phyloP scores from a whole-genome alignment of 2,329 filamentous ascomycete species.

The Fusarium fujikuroi region DNA sequence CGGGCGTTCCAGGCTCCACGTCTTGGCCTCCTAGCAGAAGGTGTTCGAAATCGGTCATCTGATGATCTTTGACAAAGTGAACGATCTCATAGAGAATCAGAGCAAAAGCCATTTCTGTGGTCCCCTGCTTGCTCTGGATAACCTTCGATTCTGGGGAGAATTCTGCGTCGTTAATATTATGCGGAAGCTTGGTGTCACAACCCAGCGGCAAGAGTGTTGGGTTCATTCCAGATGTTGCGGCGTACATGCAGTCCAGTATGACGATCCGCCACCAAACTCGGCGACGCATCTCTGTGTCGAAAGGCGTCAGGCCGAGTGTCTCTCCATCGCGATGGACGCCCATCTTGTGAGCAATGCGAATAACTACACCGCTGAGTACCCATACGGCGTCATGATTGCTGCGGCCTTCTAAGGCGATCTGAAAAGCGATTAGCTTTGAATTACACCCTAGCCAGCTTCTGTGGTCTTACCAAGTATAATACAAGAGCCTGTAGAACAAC shows the following conservation, averaged over 20 bases:
- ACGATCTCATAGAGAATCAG: background rate
- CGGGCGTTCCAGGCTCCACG: conserved; percentile 2
- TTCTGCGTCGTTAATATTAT: background rate
- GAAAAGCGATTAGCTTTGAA: rapidly evolving
- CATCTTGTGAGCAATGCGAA: conserved; percentile 13
- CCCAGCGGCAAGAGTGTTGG: background rate
- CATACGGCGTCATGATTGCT: conserved; percentile 14
- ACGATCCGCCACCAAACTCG: conserved; percentile 18
- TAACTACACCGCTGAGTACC: conserved; percentile 4
- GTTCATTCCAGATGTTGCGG: conserved; percentile 8
- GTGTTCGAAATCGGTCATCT: background rate
- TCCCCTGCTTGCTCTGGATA: background rate
- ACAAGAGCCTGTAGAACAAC: background rate
- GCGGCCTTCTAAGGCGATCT: conserved; percentile 2
- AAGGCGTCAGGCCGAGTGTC: background rate
- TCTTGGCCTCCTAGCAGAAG: background rate
- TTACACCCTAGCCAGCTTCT: rapidly evolving
- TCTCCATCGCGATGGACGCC: conserved; percentile 14
- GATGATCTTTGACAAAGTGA: background rate
- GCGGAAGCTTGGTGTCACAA: conserved; percentile 1
- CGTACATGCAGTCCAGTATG: conserved; percentile 13
- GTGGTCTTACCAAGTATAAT: background rate
- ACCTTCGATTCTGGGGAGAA: background rate
- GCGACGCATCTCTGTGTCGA: conserved; percentile 13
- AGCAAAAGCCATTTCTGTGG: conserved; percentile 12